These are phyloP conservation scores for Funneliformis mosseae DNA, from an alignment of 192 early-diverging fungal species.

Conservation along the genomic window DNA sequence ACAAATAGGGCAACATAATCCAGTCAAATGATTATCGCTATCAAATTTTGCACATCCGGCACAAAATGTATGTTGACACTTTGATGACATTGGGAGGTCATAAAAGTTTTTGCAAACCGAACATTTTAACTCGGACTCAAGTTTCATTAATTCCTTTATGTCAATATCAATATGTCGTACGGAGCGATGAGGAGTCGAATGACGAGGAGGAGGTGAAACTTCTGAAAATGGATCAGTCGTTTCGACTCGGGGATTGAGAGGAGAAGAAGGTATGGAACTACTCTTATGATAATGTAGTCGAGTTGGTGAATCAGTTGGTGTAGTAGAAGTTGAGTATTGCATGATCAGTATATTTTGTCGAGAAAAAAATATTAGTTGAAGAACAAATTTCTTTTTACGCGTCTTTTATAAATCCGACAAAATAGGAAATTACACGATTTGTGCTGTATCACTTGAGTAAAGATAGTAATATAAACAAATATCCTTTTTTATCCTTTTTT, in stretches of 20 bases:
- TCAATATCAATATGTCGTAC: not conserved
- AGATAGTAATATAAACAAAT: too few relatives aligned
- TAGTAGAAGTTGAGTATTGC: not conserved
- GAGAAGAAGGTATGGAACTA: not conserved
- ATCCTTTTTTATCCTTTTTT: too few relatives aligned
- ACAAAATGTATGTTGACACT: conserved; percentile 32
- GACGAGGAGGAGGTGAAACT: not conserved
- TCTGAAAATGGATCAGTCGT: not conserved
- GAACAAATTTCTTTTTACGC: too few relatives aligned
- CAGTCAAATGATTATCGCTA: not conserved
- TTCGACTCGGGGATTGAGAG: not conserved
- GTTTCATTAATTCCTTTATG: not conserved
- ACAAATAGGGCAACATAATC: not conserved
- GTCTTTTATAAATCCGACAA: too few relatives aligned
- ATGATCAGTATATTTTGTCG: not conserved
- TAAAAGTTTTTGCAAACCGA: conserved; percentile 20
- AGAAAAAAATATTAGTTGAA: too few relatives aligned
- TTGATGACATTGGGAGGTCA: conserved; percentile 6
- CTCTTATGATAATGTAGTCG: not conserved
- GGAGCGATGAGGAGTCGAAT: not conserved
- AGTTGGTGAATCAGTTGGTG: not conserved
- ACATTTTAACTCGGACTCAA: not conserved
- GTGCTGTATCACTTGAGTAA: too few relatives aligned
- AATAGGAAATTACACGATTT: too few relatives aligned
- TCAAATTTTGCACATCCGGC: not conserved